Evolutionary conservation across 768 basidiomycete species (phyloP), one percentile per base, ranked within the genome.

Genomic region (Pisolithus microcarpus): DNA sequence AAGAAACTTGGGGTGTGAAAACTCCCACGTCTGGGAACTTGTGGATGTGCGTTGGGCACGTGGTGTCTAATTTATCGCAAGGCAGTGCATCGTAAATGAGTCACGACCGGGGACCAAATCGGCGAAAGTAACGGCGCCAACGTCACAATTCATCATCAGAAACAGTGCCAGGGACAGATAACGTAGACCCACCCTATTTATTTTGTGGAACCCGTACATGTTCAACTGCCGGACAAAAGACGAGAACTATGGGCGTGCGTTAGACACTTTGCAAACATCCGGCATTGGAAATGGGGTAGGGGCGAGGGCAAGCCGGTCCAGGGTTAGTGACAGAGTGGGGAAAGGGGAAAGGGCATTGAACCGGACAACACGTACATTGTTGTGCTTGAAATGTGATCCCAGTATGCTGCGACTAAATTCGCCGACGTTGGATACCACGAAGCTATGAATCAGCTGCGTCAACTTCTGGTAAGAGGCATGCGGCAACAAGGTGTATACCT

Each of bases 131-230:
- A 9, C 30, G 13, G 28, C 24, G 8, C 10, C 43, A 44, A 16
- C 26, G 16, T 10, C 2, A 18, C 7, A 9, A 8, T 8, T 19
- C 18, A 40, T 18, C 39, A 7, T 26, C 43, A 34, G 51, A 23
- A 44, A 39, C 43, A 40, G 43, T 39, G 37, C 39, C n/a, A 42
- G 46, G 7, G n/a, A 10, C 26, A 15, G 50, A 44, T 39, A 38
- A 51, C 6, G 47, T 26, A 21, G 11, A 73, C 79, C 54, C 52
- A 88, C 85, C 70, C 89, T 78, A 66, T 91, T 91, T 70, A 90
- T 90, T 71, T 94, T 94, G 68, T 92, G 90, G 69, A 94, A 95
- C 38, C 91, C 91, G 60, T 93, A 95, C 89, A 93, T 94, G 73
- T 95, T 94, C 50, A 94, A 77, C 66, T 94, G 92, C 52, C 93